Evolutionary conservation across 495 filamentous ascomycete species (phyloP), one percentile per base, ranked within the genome.

Genomic region (Annulohypoxylon nitens): DNA sequence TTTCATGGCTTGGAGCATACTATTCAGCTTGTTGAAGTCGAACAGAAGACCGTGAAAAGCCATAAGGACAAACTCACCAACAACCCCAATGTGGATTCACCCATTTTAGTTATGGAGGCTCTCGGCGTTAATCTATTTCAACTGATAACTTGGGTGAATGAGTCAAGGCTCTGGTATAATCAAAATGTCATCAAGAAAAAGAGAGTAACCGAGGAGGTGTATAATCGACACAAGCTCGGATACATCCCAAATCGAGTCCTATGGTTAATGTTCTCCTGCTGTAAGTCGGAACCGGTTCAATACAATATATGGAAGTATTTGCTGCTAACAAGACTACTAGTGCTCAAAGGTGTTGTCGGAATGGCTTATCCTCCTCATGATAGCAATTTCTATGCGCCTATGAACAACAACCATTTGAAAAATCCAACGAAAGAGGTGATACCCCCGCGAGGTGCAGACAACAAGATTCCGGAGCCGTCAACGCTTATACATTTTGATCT

Each of bases 191-290:
- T 0, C 6, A 36, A 10, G 34, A 36, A 36, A 36, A 36, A 36
- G 10, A 7, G 34, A 1, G 10, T 36, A 36, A 36, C 10, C 34
- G 34, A 6, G 10, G 34, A 9, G 36, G 36, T 12, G 36, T 39
- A 7, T 4, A 7, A 36, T 1, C 3, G 43, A 10, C 25, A 64
- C 4, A 65, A 54, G 4, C 8, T 50, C 18, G 60, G 33, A 23
- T 70, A 30, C 16, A 64, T 70, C 43, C 67, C 67, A 12, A 58
- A 50, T 34, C 51, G 67, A 33, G 9, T 70, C 11, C 53, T 70
- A 26, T 70, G 67, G 67, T 64, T 53, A 11, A 8, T 59, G 1
- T 70, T 70, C 60, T 59, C 59, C 2, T 70, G 67, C 23, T 45
- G 67, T 70, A 70, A 64, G 67, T 25, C 11, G 4, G 10, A 39